Base-by-base conservation (phyloP, 768 basidiomycete genomes). In the Kwoniella sp. region DNA sequence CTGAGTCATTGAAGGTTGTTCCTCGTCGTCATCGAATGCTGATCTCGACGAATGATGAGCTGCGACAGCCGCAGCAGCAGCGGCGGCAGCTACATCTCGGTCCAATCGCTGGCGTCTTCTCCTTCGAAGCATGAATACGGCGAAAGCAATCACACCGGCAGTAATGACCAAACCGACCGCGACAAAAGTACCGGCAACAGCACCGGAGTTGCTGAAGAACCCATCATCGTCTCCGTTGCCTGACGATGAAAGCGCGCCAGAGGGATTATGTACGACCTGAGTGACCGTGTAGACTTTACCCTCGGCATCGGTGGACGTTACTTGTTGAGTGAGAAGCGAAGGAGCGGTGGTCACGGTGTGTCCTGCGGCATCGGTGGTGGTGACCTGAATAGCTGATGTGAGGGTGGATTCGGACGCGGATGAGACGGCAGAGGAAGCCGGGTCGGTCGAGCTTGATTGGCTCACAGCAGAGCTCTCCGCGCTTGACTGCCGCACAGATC, bases 121-220 rank as follows among this genome's bases (percentile, higher is more conserved):
- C 10, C 80, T 61, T 24, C 78, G 56, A 19, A 80, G 59, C 69
- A 81, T 77, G 65, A 81, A 77, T 72, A 84, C 83, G 21, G 84
- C 68, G n/a, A 83, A 66, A 9, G 83, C 83, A 9, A 84, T 77
- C 8, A 83, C 68, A 24, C 87, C 65, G 0, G 82, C 83, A 0
- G 85, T 83, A 5, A 83, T 81, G 2, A 90, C 88, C 22, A 91
- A 72, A 7, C 92, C 94, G 19, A 88, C 83, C 12, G 83, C 86
- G 7, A 88, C 83, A 77, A 91, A 91, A n/a, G 87, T 85, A 7
- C 88, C 90, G 1, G 87, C 86, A 2, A 90, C 86, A 10, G 87
- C 87, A 1, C 87, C 86, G 27, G 82, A 86, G 73, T 91, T 90
- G 54, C 79, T 79, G 80, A 95, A 94, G 82, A 96, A 98, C 0